phyloP scores from a whole-genome alignment of 805 yeast species.

The Kluyveromyces wickerhamii region DNA sequence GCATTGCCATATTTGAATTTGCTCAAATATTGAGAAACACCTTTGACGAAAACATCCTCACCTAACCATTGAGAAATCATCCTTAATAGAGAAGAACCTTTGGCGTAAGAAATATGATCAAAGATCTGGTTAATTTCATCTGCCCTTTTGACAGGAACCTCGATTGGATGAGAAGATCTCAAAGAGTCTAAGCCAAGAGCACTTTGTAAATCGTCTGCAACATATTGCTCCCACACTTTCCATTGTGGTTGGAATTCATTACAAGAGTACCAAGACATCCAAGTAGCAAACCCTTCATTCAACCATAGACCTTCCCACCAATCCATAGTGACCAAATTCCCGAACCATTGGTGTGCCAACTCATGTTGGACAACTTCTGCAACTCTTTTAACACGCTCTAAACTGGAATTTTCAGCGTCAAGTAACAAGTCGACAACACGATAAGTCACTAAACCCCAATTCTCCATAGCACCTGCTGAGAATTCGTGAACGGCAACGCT shows the following conservation, averaged over 20 bases:
- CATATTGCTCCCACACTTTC: constrained; percentile 83
- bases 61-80: constrained; percentile 79
- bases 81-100: constrained; percentile 71
- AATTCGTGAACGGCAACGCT: constrained; percentile 79
- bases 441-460: constrained; percentile 74
- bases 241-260: constrained; percentile 72
- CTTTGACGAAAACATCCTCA: constrained; percentile 66
- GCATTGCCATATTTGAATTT: constrained; percentile 75
- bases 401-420: constrained; percentile 62
- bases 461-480: constrained; percentile 87
- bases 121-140: constrained; percentile 78
- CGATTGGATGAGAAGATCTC: constrained; percentile 80
- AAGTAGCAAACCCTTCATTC: constrained; percentile 84
- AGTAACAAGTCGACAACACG: constrained; percentile 67
- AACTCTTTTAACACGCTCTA: constrained; percentile 60
- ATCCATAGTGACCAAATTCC: constrained; percentile 84
- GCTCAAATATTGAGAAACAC: constrained; percentile 70
- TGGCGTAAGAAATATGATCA: constrained; percentile 75
- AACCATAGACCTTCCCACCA: constrained; percentile 91
- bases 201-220: constrained; percentile 64
- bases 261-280: constrained; percentile 85
- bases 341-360: constrained; percentile 90
- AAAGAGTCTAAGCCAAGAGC: constrained; percentile 72
- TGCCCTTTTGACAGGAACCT: constrained; percentile 71
- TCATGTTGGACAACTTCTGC: constrained; percentile 85